phyloP scores from a whole-genome alignment of 1,284 basidiomycete genomes.

The Tremellales sp. region DNA sequence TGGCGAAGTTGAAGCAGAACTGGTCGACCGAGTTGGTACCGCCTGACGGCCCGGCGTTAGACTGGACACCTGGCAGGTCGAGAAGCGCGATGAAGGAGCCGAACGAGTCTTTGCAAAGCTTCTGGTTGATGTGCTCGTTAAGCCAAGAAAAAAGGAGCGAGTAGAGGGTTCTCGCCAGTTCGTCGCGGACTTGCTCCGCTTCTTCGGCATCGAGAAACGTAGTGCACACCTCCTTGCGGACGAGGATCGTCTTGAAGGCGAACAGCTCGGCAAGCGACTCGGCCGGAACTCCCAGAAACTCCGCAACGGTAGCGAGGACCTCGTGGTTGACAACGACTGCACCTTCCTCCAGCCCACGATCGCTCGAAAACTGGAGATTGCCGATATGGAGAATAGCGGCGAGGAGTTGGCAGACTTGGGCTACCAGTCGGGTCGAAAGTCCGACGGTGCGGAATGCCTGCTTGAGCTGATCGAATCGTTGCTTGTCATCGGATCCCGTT shows the following conservation, averaged over 20 bases:
- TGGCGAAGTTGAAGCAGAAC: slow-evolving; percentile 93
- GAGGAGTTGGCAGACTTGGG: slow-evolving; percentile 88
- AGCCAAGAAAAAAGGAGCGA: slow-evolving; percentile 94
- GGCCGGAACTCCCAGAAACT: slow-evolving; percentile 81
- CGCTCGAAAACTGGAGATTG: slow-evolving; percentile 88
- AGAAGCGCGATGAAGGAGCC: slow-evolving; percentile 89
- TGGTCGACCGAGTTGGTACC: slow-evolving; percentile 89
- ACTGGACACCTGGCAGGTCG: slow-evolving; percentile 90
- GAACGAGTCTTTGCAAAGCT: slow-evolving; percentile 86
- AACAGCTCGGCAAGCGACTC: slow-evolving; percentile 75
- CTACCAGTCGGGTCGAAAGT: slow-evolving; percentile 85
- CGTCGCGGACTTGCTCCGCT: slow-evolving; percentile 86
- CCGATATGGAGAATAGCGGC: slow-evolving; percentile 94
- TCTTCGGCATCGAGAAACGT: slow-evolving; percentile 93
- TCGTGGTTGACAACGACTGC: slow-evolving; percentile 80
- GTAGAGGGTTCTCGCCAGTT: slow-evolving; percentile 88
- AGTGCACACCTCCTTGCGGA: slow-evolving; percentile 92
- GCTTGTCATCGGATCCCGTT: slow-evolving; percentile 58
- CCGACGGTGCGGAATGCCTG: slow-evolving; percentile 88
- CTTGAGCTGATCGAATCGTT: slow-evolving; percentile 86
- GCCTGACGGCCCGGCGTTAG: slow-evolving; percentile 61
- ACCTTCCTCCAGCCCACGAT: slow-evolving; percentile 75
- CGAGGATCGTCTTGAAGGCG: slow-evolving; percentile 85
- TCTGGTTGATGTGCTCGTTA: slow-evolving; percentile 93
- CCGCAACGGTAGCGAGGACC: slow-evolving; percentile 72